Percentiles rank a stretch among this genome's conserved stretches.
Conservation (phyloP, 495 filamentous ascomycete species). For the Penicillium daleae region DNA sequence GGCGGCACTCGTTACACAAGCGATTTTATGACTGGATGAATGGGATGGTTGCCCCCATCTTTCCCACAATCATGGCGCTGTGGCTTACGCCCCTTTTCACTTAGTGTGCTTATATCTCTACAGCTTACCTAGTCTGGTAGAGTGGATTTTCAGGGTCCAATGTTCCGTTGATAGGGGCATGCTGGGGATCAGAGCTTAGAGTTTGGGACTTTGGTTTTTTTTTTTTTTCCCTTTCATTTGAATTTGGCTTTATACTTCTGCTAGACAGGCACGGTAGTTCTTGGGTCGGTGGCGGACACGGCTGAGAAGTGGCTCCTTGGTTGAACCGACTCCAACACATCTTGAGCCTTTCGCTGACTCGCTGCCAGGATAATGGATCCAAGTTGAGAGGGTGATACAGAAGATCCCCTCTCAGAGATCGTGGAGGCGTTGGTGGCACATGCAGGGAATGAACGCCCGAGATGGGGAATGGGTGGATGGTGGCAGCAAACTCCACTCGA, state of each 20-base stretch:
- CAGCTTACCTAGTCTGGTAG: conserved; percentile 8
- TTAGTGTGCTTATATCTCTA: conserved; percentile 8
- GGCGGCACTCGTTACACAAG: conserved; percentile 5
- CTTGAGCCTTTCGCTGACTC: neutral
- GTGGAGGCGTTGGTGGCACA: conserved; percentile 29
- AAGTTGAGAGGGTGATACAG: conserved; percentile 9
- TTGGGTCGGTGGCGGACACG: conserved; percentile 18
- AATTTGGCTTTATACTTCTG: conserved; percentile 5
- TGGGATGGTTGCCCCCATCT: neutral
- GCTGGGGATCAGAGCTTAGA: conserved; percentile 22
- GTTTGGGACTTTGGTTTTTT: conserved; percentile 16
- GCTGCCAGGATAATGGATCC: conserved; percentile 20
- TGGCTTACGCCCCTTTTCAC: conserved; percentile 3
- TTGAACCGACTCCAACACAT: conserved; percentile 5
- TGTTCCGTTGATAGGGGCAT: conserved; percentile 16
- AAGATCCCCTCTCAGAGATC: conserved; percentile 17
- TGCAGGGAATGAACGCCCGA: conserved; percentile 29
- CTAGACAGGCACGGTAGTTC: conserved; percentile 6
- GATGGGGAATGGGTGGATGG: conserved; percentile 2
- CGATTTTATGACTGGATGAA: neutral
- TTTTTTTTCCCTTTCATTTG: conserved; percentile 4
- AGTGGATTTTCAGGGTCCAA: conserved; percentile 30
- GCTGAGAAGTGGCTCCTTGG: conserved; percentile 11
- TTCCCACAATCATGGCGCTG: neutral
- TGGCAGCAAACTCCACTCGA: conserved; percentile 9